Evolutionary conservation across 192 early-diverging fungal species (phyloP).

Genomic region (Blastocladiella britannica): DNA sequence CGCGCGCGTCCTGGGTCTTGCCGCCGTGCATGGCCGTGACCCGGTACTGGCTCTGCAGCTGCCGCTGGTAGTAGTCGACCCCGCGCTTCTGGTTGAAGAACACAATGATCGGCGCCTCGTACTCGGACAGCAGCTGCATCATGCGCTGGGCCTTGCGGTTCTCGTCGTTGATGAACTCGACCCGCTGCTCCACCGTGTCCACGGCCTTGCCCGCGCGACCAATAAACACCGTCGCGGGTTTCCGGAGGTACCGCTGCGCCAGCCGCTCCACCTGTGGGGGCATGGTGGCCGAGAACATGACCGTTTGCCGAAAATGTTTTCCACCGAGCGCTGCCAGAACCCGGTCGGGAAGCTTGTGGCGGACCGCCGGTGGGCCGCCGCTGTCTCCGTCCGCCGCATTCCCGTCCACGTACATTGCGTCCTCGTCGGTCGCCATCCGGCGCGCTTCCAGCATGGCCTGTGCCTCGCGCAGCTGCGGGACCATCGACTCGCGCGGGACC

Average conservation of each 20-base stretch:
- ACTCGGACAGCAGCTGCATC: constrained; percentile 50
- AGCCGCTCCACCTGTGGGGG: constrained; percentile 81
- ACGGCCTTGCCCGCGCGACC: constrained; percentile 93
- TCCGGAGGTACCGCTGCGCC: constrained; percentile 75
- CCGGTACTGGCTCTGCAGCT: constrained; percentile 45
- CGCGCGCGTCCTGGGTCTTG: constrained; percentile 95
- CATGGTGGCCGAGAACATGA: constrained; percentile 99
- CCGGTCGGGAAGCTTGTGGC: not conserved
- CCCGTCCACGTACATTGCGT: not conserved
- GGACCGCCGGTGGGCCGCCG: not conserved
- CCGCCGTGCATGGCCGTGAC: constrained; percentile 79
- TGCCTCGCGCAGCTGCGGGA: not conserved
- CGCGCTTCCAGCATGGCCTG: not conserved
- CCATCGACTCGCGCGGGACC: too few relatives aligned
- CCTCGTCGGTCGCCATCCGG: not conserved
- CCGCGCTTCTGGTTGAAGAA: constrained; percentile 96
- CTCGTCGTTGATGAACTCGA: constrained; percentile 76
- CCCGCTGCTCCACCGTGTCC: constrained; percentile 83
- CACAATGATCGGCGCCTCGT: constrained; percentile 73
- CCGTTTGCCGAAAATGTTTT: constrained; percentile 46
- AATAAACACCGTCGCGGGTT: constrained; percentile 85
- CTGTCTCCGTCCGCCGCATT: not conserved
- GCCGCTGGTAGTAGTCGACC: constrained; percentile 59
- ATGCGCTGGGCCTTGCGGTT: constrained; percentile 43
- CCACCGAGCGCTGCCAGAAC: not conserved